These are phyloP conservation scores for Meira miltonrushii DNA, from an alignment of 1,284 basidiomycete genomes.

Conservation along the genomic window DNA sequence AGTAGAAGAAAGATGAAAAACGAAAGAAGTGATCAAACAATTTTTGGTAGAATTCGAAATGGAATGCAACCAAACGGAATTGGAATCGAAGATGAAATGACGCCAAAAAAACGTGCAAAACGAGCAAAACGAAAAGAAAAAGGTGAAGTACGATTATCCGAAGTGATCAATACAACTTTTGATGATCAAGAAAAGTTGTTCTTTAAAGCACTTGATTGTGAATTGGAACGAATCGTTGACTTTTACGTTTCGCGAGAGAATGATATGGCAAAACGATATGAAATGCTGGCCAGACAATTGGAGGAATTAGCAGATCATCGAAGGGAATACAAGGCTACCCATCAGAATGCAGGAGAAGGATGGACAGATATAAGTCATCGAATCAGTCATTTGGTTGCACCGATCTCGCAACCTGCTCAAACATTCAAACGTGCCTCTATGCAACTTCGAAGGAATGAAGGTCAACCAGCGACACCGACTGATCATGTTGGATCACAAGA, in stretches of 20 bases:
- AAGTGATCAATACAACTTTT: conserved; percentile 55
- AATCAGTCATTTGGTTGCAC: not conserved
- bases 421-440: not conserved
- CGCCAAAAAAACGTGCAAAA: conserved; percentile 4
- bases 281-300: conserved; percentile 66
- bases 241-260: conserved; percentile 73
- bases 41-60: not conserved
- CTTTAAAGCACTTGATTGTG: conserved; percentile 32
- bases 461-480: not conserved
- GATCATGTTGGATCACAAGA: conserved; percentile 9
- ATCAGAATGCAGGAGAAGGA: not conserved
- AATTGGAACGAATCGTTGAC: conserved; percentile 31
- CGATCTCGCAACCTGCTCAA: conserved; percentile 5
- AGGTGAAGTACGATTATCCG: no score
- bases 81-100: no score
- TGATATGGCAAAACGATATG: conserved; percentile 62
- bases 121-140: conserved; percentile 16
- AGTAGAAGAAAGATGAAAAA: conserved; percentile 1
- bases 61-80: no score
- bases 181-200: conserved; percentile 70
- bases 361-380: not conserved
- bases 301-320: conserved; percentile 57
- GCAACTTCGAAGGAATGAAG: not conserved
- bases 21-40: not conserved
- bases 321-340: conserved; percentile 27